These are phyloP conservation scores for Fragilariopsis cylindrus DNA, from an alignment of 108 stramenopile species.

Conservation along the genomic window DNA sequence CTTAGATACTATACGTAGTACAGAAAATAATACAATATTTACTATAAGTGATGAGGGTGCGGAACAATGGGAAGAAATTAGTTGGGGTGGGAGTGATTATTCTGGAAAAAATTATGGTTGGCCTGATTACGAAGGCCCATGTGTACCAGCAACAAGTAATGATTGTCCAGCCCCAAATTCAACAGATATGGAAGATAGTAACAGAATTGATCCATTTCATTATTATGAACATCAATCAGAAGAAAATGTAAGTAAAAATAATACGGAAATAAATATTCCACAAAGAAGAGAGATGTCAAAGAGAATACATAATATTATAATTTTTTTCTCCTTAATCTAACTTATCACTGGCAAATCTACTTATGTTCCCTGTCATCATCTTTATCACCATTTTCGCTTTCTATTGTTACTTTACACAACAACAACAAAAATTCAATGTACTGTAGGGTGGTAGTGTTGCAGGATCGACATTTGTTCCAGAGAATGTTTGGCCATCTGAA, in stretches of 20 bases:
- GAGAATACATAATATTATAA: too few species aligned
- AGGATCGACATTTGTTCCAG: constrained; percentile 13
- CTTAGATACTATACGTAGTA: constrained; percentile 13
- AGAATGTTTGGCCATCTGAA: constrained; percentile 1
- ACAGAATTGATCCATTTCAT: constrained; percentile 29
- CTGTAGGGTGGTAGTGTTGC: neutral
- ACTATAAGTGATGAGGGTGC: constrained; percentile 38
- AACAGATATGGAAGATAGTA: neutral
- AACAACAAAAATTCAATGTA: too few species aligned
- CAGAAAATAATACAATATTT: constrained; percentile 3
- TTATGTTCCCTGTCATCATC: too few species aligned
- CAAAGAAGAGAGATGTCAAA: too few species aligned
- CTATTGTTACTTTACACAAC: too few species aligned
- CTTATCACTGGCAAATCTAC: too few species aligned
- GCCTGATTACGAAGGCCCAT: constrained; percentile 36
- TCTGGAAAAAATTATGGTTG: constrained; percentile 33
- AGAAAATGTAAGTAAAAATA: neutral
- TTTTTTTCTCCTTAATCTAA: too few species aligned
- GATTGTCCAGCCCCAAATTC: constrained; percentile 3
- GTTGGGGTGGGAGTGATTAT: constrained; percentile 23
- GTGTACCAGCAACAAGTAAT: neutral
- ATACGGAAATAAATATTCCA: too few species aligned
- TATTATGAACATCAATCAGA: constrained; percentile 21
- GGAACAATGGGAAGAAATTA: constrained; percentile 33
- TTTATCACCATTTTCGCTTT: too few species aligned